phyloP scores from a whole-genome alignment of 179 eudicot genomes.

The Spergularia azorica region DNA sequence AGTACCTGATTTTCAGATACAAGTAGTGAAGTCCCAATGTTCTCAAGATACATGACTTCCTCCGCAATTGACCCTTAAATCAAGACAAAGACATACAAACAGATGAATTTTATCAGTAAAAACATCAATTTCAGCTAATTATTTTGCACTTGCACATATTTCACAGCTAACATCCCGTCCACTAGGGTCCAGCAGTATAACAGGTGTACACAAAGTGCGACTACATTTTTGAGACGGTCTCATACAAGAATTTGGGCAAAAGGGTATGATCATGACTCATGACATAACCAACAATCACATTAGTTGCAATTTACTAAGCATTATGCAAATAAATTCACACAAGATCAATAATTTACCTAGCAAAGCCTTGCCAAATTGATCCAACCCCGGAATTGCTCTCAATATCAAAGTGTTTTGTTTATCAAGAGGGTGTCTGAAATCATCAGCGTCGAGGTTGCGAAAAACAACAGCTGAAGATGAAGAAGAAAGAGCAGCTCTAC shows the following conservation, averaged over 20 bases:
- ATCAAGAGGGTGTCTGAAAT: constrained; percentile 93
- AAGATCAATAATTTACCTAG: constrained; percentile 49
- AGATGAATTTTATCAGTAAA: not conserved
- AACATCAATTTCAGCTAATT: not conserved
- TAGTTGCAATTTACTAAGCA: not conserved
- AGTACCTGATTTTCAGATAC: constrained; percentile 86
- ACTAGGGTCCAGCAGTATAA: too few species aligned
- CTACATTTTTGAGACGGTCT: not conserved
- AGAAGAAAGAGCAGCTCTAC: constrained; percentile 36
- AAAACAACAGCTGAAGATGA: constrained; percentile 36
- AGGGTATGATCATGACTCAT: too few species aligned
- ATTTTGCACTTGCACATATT: too few species aligned
- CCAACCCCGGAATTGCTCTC: constrained; percentile 90
- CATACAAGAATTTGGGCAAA: not conserved
- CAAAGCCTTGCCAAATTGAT: constrained; percentile 75
- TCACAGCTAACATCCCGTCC: too few species aligned
- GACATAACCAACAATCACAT: too few species aligned
- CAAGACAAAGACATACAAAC: not conserved
- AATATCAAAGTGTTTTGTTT: constrained; percentile 77
- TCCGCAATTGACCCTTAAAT: constrained; percentile 76
- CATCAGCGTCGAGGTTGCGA: constrained; percentile 91
- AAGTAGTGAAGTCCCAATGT: constrained; percentile 91
- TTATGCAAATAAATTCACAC: not conserved
- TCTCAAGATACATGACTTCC: constrained; percentile 95
- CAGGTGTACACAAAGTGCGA: too few species aligned